Conservation (phyloP, 2,329 filamentous ascomycete genomes). For the Colletotrichum sp. region DNA sequence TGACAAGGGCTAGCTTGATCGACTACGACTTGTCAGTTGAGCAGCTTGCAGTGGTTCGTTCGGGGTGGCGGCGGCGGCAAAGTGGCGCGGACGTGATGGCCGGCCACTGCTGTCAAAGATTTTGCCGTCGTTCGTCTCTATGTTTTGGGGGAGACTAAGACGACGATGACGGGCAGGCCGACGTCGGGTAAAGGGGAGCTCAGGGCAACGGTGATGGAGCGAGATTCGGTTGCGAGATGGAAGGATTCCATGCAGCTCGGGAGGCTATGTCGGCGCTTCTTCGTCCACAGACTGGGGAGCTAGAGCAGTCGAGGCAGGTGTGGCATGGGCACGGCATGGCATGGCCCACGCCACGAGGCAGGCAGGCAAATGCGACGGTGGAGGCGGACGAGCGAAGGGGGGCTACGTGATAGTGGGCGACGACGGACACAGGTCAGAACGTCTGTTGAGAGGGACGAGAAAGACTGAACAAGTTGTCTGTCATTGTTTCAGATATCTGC, state of each 20-base stretch:
- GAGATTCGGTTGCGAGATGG: constrained; percentile 15
- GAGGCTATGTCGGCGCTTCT: constrained; percentile 22
- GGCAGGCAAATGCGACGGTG: background rate
- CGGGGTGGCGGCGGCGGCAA: background rate
- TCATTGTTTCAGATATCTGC: constrained; percentile 23
- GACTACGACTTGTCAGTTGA: background rate
- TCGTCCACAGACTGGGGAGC: constrained; percentile 1
- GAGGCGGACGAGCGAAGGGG: background rate
- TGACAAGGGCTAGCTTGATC: constrained; percentile 8
- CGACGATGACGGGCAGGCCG: background rate
- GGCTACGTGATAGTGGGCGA: background rate
- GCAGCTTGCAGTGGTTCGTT: constrained; percentile 6
- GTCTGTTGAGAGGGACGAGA: background rate
- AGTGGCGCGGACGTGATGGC: constrained; percentile 1
- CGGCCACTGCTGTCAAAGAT: background rate
- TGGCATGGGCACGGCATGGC: background rate
- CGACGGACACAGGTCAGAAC: background rate
- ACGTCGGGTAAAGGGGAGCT: background rate
- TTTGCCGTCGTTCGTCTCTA: background rate
- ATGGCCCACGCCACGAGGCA: constrained; percentile 4
- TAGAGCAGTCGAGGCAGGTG: constrained; percentile 11
- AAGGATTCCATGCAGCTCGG: constrained; percentile 18
- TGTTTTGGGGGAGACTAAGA: background rate
- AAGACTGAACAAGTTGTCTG: constrained; percentile 20
- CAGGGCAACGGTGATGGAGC: background rate